Evolutionary conservation across 2,329 filamentous ascomycete genomes (phyloP), one percentile per base, ranked within the genome.

Genomic region (Aureobasidium melanogenum): DNA sequence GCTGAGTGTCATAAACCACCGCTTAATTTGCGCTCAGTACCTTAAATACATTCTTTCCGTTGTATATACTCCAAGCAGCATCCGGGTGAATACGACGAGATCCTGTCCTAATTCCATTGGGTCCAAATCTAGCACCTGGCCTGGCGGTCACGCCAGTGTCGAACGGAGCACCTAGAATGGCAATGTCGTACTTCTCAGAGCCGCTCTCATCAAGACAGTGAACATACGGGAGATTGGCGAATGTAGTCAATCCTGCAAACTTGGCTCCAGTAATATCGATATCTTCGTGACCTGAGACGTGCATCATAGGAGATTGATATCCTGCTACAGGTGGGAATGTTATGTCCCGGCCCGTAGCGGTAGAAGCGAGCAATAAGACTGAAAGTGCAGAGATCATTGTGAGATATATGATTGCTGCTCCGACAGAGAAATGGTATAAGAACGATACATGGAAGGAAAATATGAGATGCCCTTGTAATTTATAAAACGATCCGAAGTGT

Each of bases 61-160:
- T 81, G 62, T 82, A 81, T 15, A 82, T 73, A 60, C 70, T 76
- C 72, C 74, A 82, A 1, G 69, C 73, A 39, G 68, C 68, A 5
- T 70, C 69, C 0, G 77, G 66, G 14, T 62, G 60, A n/a, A 83
- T 80, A 30, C 80, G 72, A 41, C 75, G 71, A 3, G 80, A 81
- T 6, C 80, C 80, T 61, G 72, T 71, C 46, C 80, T 75, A 62
- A 83, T 81, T 5, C 80, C 81, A 43, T 70, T 70, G 2, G 81
- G 81, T 2, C 81, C 81, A 65, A 78, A 83, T 34, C 81, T 72
- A 34, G 80, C 76, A 41, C 81, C 81, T 19, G 59, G 59, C 30
- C 59, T 54, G 12, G 28, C 79, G 2, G 80, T 82, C 0, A 81
- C 79, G 8, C 72, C 76, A 76, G 78, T 80, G 65, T 80, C 78